Percentiles rank a stretch among this genome's conserved stretches.
phyloP scores from a whole-genome alignment of 2,329 filamentous ascomycete species.

The Microsporum canis region DNA sequence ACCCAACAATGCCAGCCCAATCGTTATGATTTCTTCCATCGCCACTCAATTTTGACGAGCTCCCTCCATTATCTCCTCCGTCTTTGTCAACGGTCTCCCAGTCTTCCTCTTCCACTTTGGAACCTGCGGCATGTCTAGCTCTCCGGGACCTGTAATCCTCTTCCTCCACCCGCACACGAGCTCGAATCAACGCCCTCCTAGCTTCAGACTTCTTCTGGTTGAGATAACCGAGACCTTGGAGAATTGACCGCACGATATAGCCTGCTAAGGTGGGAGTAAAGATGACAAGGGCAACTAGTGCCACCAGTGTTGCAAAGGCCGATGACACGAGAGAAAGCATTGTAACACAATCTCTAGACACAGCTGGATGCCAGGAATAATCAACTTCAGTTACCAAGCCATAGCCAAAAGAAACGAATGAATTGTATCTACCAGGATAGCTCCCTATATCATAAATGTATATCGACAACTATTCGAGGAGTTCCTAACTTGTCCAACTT shows the following conservation, averaged over 20 bases:
- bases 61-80: slow-evolving; percentile 27
- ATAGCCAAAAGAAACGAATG: neutral
- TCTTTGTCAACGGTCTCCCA: slow-evolving; percentile 58
- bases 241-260: slow-evolving; percentile 24
- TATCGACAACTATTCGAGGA: too few species aligned
- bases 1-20: slow-evolving; percentile 80
- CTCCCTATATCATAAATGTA: neutral
- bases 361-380: neutral
- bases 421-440: neutral
- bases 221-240: slow-evolving; percentile 46
- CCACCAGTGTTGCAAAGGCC: slow-evolving; percentile 23
- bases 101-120: slow-evolving; percentile 46
- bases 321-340: slow-evolving; percentile 23
- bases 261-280: slow-evolving; percentile 27
- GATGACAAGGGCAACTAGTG: slow-evolving; percentile 25
- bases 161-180: slow-evolving; percentile 36
- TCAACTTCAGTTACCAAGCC: neutral
- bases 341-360: neutral
- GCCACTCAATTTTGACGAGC: neutral
- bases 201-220: slow-evolving; percentile 53
- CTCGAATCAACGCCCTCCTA: slow-evolving; percentile 45
- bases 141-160: slow-evolving; percentile 24
- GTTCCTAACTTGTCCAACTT: neutral
- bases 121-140: slow-evolving; percentile 2
- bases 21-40: slow-evolving; percentile 29